Base-by-base conservation (phyloP, 371 early-diverging fungal species). In the Rhizopus stolonifer region DNA sequence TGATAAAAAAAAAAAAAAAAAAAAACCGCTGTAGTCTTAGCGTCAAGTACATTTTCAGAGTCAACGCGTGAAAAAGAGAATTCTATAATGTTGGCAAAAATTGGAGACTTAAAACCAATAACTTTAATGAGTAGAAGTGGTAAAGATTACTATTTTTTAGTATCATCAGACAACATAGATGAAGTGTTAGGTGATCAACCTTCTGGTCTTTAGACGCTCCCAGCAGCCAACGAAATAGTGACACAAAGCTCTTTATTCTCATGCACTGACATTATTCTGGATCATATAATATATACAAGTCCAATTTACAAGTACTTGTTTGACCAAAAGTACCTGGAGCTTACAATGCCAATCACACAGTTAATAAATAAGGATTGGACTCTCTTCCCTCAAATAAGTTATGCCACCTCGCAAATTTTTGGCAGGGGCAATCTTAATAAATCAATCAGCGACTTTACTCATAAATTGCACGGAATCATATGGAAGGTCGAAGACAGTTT, bases 311-410 rank as follows among this genome's bases (percentile, higher is more conserved):
- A 40, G 14, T 48, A 54, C 33, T 39, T 38, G 49, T 29, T 22
- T 26, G 45, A 56, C 19, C 39, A 57, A 46, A 9, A 50, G 26
- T 57, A 31, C 38, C 38, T 57, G 17, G 51, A 57, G 45, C 51
- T 51, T 17, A 57, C 38, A 26, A 31, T 33, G 33, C 22, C 43
- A 51, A 38, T 51, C 7, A 49, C 49, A 24, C 39, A 49, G 24
- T 39, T 39, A 50, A 39, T 22, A 50, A 56, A 22, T 14, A 49
- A 49, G 13, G 49, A 56, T 14, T 56, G 56, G 49, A 43, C 45
- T 17, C 36, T 49, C 36, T 56, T 49, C 43, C 50, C 56, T 1
- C 42, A 55, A 42, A 49, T 31, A 14, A 45, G 50, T 23, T 49
- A 24, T 14, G 54, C 46, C 21, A 50, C 51, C 51, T 50, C 51